These are phyloP conservation scores for Hypoxylon intermedium DNA, from an alignment of 495 filamentous ascomycete genomes.

Conservation along the genomic window DNA sequence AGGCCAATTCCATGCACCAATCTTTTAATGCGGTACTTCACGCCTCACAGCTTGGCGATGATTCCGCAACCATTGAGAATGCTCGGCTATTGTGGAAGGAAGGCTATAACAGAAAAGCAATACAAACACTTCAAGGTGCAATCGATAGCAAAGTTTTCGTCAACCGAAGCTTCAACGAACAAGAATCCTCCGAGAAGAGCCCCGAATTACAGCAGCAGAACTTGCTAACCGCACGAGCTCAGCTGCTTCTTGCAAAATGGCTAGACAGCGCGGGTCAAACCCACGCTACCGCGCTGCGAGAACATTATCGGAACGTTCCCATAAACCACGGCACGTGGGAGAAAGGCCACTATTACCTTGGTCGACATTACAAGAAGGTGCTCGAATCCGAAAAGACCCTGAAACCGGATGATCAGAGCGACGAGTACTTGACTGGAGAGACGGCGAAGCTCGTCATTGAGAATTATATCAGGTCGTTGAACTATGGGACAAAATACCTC, in stretches of 20 bases:
- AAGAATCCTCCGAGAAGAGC: conserved; percentile 53
- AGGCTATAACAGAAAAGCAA: conserved; percentile 92
- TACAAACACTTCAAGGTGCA: conserved; percentile 84
- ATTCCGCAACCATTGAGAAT: conserved; percentile 89
- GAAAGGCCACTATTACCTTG: conserved; percentile 95
- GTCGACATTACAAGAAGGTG: conserved; percentile 96
- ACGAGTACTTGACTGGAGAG: conserved; percentile 72
- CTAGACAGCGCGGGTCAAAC: conserved; percentile 91
- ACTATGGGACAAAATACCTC: conserved; percentile 90
- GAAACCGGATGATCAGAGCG: conserved; percentile 66
- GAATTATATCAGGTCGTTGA: conserved; percentile 86
- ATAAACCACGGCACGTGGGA: conserved; percentile 77
- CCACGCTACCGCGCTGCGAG: conserved; percentile 74
- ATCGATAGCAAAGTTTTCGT: conserved; percentile 76
- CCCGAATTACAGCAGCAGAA: conserved; percentile 59
- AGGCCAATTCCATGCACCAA: conserved; percentile 78
- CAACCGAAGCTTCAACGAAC: conserved; percentile 46
- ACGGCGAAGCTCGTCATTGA: conserved; percentile 88
- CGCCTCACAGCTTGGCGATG: conserved; percentile 81
- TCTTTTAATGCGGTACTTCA: conserved; percentile 93
- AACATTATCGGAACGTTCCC: conserved; percentile 78
- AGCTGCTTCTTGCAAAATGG: conserved; percentile 94
- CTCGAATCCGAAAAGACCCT: conserved; percentile 86
- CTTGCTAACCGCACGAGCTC: conserved; percentile 68
- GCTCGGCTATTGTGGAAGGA: conserved; percentile 93